phyloP scores from a whole-genome alignment of 306 rosid genomes.

The Abrus precatorius region DNA sequence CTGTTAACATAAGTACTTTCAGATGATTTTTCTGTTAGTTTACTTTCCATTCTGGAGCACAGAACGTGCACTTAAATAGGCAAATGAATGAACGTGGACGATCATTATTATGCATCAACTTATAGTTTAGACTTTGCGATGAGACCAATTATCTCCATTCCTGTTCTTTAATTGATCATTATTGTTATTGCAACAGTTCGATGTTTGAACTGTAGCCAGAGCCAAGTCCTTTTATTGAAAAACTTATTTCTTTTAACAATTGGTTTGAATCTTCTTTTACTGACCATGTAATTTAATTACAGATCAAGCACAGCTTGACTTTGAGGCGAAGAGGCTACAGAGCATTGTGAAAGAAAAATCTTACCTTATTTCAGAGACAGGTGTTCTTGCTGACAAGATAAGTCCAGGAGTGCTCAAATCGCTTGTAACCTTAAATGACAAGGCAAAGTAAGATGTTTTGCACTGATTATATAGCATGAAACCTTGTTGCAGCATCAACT shows the following conservation, averaged over 20 bases:
- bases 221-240: slow-evolving; percentile 13
- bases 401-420: slow-evolving; percentile 80
- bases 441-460: slow-evolving; percentile 57
- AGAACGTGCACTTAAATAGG: not conserved
- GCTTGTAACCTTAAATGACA: slow-evolving; percentile 78
- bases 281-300: slow-evolving; percentile 44
- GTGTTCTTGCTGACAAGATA: slow-evolving; percentile 79
- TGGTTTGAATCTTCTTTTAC: slow-evolving; percentile 21
- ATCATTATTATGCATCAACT: slow-evolving; percentile 30
- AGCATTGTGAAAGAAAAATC: slow-evolving; percentile 85
- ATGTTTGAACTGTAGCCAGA: slow-evolving; percentile 9
- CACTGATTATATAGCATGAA: not conserved
- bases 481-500: slow-evolving; percentile 13
- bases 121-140: slow-evolving; percentile 16
- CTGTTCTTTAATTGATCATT: slow-evolving; percentile 3
- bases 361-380: slow-evolving; percentile 76
- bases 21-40: slow-evolving; percentile 9
- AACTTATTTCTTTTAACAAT: slow-evolving; percentile 15
- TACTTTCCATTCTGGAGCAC: slow-evolving; percentile 23
- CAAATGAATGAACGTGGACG: slow-evolving; percentile 21
- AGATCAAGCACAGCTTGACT: slow-evolving; percentile 84
- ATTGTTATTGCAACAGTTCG: not conserved
- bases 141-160: slow-evolving; percentile 24
- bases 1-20: slow-evolving; percentile 2
- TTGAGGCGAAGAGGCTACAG: slow-evolving; percentile 78